Percentiles rank a stretch among this genome's conserved stretches.
Evolutionary conservation across 2,329 filamentous ascomycete species (phyloP).

Genomic region (Aureobasidium pullulans): DNA sequence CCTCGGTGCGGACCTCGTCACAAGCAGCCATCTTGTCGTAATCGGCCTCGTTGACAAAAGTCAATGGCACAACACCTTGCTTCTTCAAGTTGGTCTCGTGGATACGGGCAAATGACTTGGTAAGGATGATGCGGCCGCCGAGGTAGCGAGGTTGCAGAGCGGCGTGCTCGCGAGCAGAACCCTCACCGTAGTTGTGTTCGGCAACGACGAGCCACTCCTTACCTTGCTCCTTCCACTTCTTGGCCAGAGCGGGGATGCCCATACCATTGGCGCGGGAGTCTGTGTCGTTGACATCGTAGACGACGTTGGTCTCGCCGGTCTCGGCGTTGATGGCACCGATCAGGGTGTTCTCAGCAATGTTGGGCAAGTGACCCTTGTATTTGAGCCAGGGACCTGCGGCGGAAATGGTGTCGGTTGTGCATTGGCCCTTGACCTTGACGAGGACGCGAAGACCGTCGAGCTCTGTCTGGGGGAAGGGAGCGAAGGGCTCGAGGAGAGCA

Average conservation of each 20-base stretch:
- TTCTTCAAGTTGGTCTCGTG: conserved; percentile 97
- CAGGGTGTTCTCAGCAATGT: conserved; percentile 95
- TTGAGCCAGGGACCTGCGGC: conserved; percentile 96
- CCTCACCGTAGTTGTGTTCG: conserved; percentile 96
- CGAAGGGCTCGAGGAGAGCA: conserved; percentile 84
- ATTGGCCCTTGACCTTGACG: conserved; percentile 95
- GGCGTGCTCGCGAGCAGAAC: conserved; percentile 81
- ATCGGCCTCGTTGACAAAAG: conserved; percentile 79
- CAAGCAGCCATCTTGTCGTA: conserved; percentile 78
- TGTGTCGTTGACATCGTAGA: conserved; percentile 76
- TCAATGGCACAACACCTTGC: conserved; percentile 91
- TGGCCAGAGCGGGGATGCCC: conserved; percentile 81
- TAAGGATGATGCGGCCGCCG: conserved; percentile 72
- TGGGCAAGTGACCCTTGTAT: conserved; percentile 97
- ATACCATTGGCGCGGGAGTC: conserved; percentile 35
- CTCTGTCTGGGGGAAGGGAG: conserved; percentile 69
- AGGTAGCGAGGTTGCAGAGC: conserved; percentile 87
- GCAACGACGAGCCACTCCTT: conserved; percentile 89
- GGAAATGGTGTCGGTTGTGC: conserved; percentile 97
- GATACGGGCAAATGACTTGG: conserved; percentile 84
- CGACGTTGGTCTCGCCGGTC: conserved; percentile 85
- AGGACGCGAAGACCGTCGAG: conserved; percentile 74
- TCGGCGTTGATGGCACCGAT: conserved; percentile 91
- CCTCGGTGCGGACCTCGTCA: conserved; percentile 75
- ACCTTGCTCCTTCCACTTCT: conserved; percentile 68